Evolutionary conservation across 345 rosid genomes (phyloP), one percentile per base, ranked within the genome.

Genomic region (Citrus unshiu): DNA sequence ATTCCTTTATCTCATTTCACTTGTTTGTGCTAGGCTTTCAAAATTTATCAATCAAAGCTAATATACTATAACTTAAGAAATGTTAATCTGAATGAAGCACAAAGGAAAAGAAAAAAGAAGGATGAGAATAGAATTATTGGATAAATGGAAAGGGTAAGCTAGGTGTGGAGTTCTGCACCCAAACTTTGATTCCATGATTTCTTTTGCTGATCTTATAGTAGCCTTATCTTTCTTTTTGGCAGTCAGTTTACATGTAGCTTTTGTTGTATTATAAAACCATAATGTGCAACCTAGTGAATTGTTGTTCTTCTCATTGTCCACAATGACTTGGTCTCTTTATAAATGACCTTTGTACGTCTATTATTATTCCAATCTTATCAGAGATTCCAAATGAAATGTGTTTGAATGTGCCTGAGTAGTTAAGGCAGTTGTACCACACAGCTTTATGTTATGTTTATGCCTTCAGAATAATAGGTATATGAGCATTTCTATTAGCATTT

Each of bases 181-280:
- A 10, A 7, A 56, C 16, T 24, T 39, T 9, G 77, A 62, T 74
- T 29, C 60, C 59, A 25, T 40, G 67, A 61, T 60, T 7, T 25
- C 34, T 60, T 21, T 30, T 0, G 40, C 46, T 71, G 46, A 21
- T 72, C 27, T 56, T 37, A 54, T 27, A 56, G 64, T 32, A 72
- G 34, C 58, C 63, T 72, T 56, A 56, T 72, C 75, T 56, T 72
- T 56, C 54, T 27, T 34, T 72, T 32, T 72, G 64, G 46, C 64
- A 34, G 18, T 22, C 10, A 22, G 29, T 10, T 32, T 34, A 7
- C 75, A 12, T n/a, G 3, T 12, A 27, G 69, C 37, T 43, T 40
- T 74, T 12, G 12, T 43, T 19, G 59, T 32, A 43, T 29, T 8
- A 9, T 72, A 27, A 37, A 74, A 29, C 9, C 19, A 19, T 40